These are phyloP conservation scores for Solanum neorickii DNA, from an alignment of 257 asterid genomes.

Conservation along the genomic window DNA sequence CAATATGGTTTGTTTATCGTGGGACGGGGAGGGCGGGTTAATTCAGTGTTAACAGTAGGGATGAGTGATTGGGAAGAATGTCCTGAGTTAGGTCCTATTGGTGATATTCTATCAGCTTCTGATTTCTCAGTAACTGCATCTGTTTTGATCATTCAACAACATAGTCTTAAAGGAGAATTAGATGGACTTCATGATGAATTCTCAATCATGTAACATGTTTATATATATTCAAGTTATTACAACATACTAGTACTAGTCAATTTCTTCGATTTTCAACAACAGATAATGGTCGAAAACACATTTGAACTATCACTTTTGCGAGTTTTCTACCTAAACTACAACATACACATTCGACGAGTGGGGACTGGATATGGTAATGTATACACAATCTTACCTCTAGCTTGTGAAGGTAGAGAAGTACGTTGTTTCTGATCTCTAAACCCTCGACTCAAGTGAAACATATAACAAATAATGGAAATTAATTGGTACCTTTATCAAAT, in stretches of 20 bases:
- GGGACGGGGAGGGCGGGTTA: slow-evolving; percentile 80
- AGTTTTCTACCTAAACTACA: not conserved
- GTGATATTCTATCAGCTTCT: slow-evolving; percentile 81
- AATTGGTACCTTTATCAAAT: too few relatives aligned
- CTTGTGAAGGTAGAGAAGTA: not conserved
- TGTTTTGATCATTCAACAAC: slow-evolving; percentile 79
- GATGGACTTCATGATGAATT: slow-evolving; percentile 91
- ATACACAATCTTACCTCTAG: not conserved
- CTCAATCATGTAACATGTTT: slow-evolving; percentile 51
- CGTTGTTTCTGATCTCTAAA: not conserved
- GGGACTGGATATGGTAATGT: not conserved
- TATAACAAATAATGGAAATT: not conserved
- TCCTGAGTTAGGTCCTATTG: slow-evolving; percentile 89
- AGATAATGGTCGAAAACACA: not conserved
- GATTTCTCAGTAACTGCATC: slow-evolving; percentile 73
- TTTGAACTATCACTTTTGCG: not conserved
- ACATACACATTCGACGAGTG: not conserved
- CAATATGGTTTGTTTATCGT: slow-evolving; percentile 78
- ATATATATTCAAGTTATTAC: not conserved
- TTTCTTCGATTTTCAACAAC: not conserved
- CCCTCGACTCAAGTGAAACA: not conserved
- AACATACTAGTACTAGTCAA: not conserved
- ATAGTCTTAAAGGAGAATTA: slow-evolving; percentile 63
- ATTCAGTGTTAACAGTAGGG: slow-evolving; percentile 67
- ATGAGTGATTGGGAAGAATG: slow-evolving; percentile 99